Base-by-base conservation (phyloP, 371 early-diverging fungal species). In the Rhizopus delemar region DNA sequence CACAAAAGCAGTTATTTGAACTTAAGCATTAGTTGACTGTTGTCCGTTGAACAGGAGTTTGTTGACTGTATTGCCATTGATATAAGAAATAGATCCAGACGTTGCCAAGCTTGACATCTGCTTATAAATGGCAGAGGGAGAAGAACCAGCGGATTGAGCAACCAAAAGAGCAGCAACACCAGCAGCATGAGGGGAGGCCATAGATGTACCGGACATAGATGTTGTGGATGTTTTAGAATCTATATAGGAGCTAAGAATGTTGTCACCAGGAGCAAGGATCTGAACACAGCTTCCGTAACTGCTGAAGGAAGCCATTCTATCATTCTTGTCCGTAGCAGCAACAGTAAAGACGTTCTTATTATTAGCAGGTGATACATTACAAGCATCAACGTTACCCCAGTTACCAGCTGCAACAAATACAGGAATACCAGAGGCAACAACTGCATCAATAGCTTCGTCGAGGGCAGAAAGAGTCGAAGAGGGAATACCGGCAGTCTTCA, bases 401-500 rank as follows among this genome's bases (percentile, higher is more conserved):
- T 90, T 90, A 36, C 92, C 93, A 41, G 93, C 93, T 62, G 94
- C 93, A 51, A 86, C 91, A 43, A 85, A 71, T 38, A 93, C 71
- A 29, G 81, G 78, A 39, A 88, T 55, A 63, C 81, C 80, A 52
- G 70, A 69, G 3, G 74, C 51, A 34, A 74, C 75, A 43, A 80
- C 81, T 36, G 77, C 73, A 59, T 70, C 69, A 16, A 85, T 65
- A 11, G 84, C 83, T 31, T 69, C 52, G 46, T 70, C 57, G 34
- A 78, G 54, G 12, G 67, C 63, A 12, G 59, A 56, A 3, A 63
- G 33, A 4, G 57, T 29, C 29, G 58, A n/a, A 11, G 62, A 53
- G 22, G 62, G 43, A 0, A 55, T 34, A 8, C 54, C 59, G n/a
- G 49, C 57, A 5, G 57, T 65, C 13, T 65, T 46, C 41, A 80